Base-by-base conservation (phyloP, 495 filamentous ascomycete species). In the Aspergillus egyptiacus region DNA sequence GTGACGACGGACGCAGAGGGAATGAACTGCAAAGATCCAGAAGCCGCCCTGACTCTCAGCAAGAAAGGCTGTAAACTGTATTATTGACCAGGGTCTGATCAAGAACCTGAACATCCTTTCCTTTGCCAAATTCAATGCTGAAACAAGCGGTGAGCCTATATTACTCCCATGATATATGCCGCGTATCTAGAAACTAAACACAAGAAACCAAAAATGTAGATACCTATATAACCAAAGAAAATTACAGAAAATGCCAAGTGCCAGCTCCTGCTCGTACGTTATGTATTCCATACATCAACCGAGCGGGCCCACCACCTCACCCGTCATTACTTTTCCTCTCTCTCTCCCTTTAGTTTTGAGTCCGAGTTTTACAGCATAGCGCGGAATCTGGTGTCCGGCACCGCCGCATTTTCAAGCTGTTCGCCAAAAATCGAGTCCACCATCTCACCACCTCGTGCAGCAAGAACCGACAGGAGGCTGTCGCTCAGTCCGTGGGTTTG, bases 401-500 rank as follows among this genome's bases (percentile, higher is more conserved):
- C 64, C 62, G 50, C 38, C 32, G 53, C 44, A 18, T 59, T 66
- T 32, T 62, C 56, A 38, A 74, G 54, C 55, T 71, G 63, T 18
- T 67, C 62, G 15, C 77, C 80, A 61, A 91, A 91, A 36, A 94
- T 82, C 15, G 79, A 86, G 31, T 79, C 68, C 14, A 91, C 86
- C 53, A 94, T 81, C 62, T 91, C 85, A 14, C 83, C 88, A 38
- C 84, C 83, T 48, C 88, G 72, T 8, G 81, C 76, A 0, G 88
- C 84, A 46, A 91, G 66, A 42, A 93, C 83, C 2, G 86, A 90
- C 17, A 94, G 71, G 25, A 94, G 68, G 15, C 83, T 87, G 66
- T 91, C 88, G 53, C 85, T 87, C 54, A 91, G 60, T 70, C 93
- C 93, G 63, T 96, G 93, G 22, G 88, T 95, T 50, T 74, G 79